Conservation (phyloP, 371 early-diverging fungal species). For the Syncephalastrum sp. region DNA sequence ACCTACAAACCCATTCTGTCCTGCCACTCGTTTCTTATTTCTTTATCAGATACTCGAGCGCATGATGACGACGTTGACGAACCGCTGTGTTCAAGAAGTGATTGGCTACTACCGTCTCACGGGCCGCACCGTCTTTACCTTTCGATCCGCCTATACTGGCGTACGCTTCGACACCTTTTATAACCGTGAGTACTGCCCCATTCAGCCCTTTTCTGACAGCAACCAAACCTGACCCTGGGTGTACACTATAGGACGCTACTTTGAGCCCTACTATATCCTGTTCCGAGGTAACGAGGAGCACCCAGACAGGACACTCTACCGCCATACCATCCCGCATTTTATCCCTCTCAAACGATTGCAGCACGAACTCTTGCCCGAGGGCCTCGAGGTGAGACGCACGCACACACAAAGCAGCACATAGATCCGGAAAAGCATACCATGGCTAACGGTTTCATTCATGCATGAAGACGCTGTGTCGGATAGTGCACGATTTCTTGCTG, state of each 20-base stretch:
- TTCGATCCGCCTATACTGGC: slow-evolving; percentile 20
- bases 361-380: slow-evolving; percentile 21
- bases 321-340: slow-evolving; percentile 39
- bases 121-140: slow-evolving; percentile 30
- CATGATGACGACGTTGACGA: slow-evolving; percentile 23
- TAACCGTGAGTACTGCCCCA: slow-evolving; percentile 17
- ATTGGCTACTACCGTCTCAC: slow-evolving; percentile 36
- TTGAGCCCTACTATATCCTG: slow-evolving; percentile 37
- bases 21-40: neutral
- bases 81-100: slow-evolving; percentile 30
- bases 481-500: slow-evolving; percentile 35
- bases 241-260: slow-evolving; percentile 12
- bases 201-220: neutral
- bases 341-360: slow-evolving; percentile 25
- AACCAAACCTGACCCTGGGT: no score
- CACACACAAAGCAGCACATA: no score
- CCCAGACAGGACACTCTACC: slow-evolving; percentile 1
- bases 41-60: slow-evolving; percentile 24
- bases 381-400: slow-evolving; percentile 21
- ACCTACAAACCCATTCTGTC: neutral
- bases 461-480: slow-evolving; percentile 27
- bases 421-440: neutral
- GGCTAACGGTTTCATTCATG: no score
- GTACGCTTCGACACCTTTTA: slow-evolving; percentile 50
- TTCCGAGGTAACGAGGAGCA: slow-evolving; percentile 12